Evolutionary conservation across 257 asterid species (phyloP).

Genomic region (Anisodus tanguticus): DNA sequence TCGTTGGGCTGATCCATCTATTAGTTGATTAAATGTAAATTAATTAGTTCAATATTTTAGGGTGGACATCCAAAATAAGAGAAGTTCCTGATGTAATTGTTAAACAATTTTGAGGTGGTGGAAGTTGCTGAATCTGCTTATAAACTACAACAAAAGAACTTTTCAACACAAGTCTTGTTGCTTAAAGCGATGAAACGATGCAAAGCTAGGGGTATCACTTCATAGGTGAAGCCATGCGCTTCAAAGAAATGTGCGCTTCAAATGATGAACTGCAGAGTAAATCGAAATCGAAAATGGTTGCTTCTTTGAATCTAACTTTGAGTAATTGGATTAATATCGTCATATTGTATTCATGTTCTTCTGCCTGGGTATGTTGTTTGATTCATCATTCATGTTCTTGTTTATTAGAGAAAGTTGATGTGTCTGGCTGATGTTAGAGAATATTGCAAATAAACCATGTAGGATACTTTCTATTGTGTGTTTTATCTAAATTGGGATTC

Average conservation of each 20-base stretch:
- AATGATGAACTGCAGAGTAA: background rate
- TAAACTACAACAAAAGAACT: background rate
- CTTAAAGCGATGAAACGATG: background rate
- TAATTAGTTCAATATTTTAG: background rate
- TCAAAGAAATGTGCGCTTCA: background rate
- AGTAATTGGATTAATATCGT: too few species aligned
- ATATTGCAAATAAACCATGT: background rate
- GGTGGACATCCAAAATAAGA: background rate
- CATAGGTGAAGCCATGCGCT: background rate
- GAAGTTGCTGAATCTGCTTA: slow-evolving; percentile 1
- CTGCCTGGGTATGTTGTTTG: too few species aligned
- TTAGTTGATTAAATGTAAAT: background rate
- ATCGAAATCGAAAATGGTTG: too few species aligned
- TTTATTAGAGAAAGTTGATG: background rate
- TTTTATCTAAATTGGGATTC: background rate
- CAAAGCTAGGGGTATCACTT: background rate
- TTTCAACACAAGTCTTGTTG: background rate
- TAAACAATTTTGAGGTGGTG: background rate
- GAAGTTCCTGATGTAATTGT: background rate
- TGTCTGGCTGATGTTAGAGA: background rate
- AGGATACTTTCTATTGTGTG: background rate
- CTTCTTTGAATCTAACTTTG: too few species aligned
- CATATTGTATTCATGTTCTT: too few species aligned
- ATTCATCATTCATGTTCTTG: background rate
- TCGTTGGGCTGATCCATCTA: slow-evolving; percentile 15